These are phyloP conservation scores for Boletus reticulatus DNA, from an alignment of 768 basidiomycete genomes.

Conservation along the genomic window DNA sequence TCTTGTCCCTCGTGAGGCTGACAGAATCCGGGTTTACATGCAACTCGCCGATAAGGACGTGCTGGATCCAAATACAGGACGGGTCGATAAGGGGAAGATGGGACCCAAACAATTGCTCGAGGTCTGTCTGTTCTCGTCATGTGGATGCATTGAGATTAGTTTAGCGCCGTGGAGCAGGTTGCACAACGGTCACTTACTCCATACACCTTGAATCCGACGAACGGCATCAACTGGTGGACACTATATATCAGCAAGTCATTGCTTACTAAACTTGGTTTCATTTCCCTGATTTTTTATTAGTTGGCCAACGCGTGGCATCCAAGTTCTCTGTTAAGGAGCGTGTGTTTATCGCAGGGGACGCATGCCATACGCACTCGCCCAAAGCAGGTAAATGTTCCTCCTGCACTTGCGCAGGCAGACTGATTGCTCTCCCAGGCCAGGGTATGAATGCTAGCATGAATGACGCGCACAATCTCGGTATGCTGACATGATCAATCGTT, in stretches of 20 bases:
- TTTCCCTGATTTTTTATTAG: constrained; percentile 24
- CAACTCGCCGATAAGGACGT: constrained; percentile 45
- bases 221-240: constrained; percentile 48
- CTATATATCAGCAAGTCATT: constrained; percentile 42
- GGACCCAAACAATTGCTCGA: constrained; percentile 40
- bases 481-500: neutral
- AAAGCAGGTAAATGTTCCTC: constrained; percentile 35
- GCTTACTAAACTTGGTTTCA: neutral
- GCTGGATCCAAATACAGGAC: constrained; percentile 36
- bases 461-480: constrained; percentile 51
- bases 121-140: constrained; percentile 17
- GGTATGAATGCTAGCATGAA: constrained; percentile 56
- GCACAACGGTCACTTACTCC: constrained; percentile 42
- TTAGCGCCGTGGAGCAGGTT: constrained; percentile 22
- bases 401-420: neutral
- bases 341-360: constrained; percentile 55
- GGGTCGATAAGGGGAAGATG: constrained; percentile 39
- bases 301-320: constrained; percentile 56
- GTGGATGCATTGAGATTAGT: neutral
- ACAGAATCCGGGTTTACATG: constrained; percentile 49
- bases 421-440: constrained; percentile 39
- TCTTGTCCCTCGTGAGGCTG: constrained; percentile 50
- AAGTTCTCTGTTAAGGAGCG: constrained; percentile 46
- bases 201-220: constrained; percentile 32
- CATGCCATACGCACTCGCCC: constrained; percentile 46